phyloP scores from a whole-genome alignment of 2,329 filamentous ascomycete genomes.

The Reticulascus tulasneorum region DNA sequence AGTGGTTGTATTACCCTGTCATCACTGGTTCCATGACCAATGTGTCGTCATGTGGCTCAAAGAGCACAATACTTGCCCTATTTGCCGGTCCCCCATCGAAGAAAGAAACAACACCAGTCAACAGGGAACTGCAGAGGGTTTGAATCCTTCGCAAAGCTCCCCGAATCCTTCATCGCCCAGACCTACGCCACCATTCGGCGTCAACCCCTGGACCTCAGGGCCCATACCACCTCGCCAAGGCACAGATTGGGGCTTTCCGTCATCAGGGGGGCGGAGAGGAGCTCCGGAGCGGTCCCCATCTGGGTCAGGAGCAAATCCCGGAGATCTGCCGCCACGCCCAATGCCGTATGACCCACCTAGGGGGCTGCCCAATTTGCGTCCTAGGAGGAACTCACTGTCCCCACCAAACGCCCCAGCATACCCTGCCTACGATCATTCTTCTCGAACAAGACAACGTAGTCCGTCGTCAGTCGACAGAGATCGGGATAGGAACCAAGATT shows the following conservation, averaged over 20 bases:
- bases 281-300: too few relatives aligned
- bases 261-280: constrained; percentile 4
- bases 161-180: neutral
- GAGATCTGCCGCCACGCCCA: constrained; percentile 4
- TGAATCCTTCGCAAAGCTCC: constrained; percentile 4
- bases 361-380: constrained; percentile 15
- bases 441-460: constrained; percentile 33
- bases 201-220: constrained; percentile 7
- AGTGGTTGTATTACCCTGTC: constrained; percentile 77
- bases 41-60: constrained; percentile 82
- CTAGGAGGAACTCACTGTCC: constrained; percentile 33
- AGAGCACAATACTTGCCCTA: constrained; percentile 90
- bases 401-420: constrained; percentile 30
- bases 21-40: constrained; percentile 86
- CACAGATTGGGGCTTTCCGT: constrained; percentile 1
- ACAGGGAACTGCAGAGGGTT: neutral
- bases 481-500: constrained; percentile 22
- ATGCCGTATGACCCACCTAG: neutral
- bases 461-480: constrained; percentile 30
- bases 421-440: constrained; percentile 19
- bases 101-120: constrained; percentile 22
- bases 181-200: neutral
- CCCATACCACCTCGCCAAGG: constrained; percentile 5
- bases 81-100: constrained; percentile 63
- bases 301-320: neutral